Evolutionary conservation across 148 eudicot species (phyloP), one percentile per base, ranked within the genome.

Genomic region (Talinum fruticosum): DNA sequence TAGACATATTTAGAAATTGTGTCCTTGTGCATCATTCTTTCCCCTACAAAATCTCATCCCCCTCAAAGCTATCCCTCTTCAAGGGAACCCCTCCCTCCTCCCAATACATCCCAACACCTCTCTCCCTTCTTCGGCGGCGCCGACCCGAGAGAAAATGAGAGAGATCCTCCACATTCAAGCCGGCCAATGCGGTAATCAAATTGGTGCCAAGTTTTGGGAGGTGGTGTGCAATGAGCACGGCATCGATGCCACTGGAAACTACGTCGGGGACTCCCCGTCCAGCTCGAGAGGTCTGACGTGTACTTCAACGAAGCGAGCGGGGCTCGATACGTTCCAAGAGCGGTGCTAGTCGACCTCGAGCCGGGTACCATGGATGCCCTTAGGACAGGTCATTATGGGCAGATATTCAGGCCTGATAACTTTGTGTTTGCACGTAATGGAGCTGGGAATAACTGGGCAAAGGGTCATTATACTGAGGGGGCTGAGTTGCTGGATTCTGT

Each of bases 361-460:
- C 95, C 95, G 0, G 95, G 95, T 1, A 87, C 90, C 0, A 91
- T 91, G 92, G 95, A 87, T 28, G 75, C 89, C 4, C 71, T 91
- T n/a, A 76, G 83, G 23, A 82, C 92, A 2, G 85, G 95, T 19
- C 89, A 90, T 13, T 87, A 82, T 44, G 94, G 94, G 1, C 86
- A 85, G 69, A 87, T 90, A 47, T 90, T 88, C 32, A 69, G 91
- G 77, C 94, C 94, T 4, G 94, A 89, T 82, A 90, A 90, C 74
- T 89, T 90, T 53, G 88, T 90, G 8, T 89, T 87, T 30, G 94
- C 87, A 0, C 87, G 85, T 65, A 84, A 79, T 74, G 94, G 90
- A 0, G 94, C 92, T 30, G 92, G 92, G 6, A 90, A 90, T 77
- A 90, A 90, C 29, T 90, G 89, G 93, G 93, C 93, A 38, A 90